Evolutionary conservation across 179 eudicot genomes (phyloP), one percentile per base, ranked within the genome.

Genomic region (Silene noctiflora): DNA sequence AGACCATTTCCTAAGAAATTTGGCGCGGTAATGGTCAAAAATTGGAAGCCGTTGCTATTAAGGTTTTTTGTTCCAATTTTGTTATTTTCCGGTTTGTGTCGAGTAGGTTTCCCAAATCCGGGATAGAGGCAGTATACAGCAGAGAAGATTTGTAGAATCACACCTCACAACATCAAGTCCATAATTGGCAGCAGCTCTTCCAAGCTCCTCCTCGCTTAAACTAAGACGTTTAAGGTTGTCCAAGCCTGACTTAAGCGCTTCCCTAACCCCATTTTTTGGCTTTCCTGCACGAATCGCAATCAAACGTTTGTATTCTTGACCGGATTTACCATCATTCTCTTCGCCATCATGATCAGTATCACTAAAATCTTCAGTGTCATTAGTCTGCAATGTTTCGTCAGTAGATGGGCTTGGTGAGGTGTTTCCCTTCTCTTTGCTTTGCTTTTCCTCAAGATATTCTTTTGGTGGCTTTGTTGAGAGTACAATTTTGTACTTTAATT

Each of bases 381-480:
- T 73, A 55, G 59, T 73, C 3, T 60, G 72, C 11, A 24, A 3
- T 66, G 74, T 59, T 67, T 80, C 90, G 64, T 87, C 90, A 27
- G 68, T 82, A 60, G 84, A 82, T 25, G 87, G 84, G 79, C 69
- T 75, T 65, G 79, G 70, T 35, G 82, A 75, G 25, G 77, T 44
- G 48, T 46, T 81, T 61, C 80, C 83, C 55, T 85, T 85, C 1
- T 77, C 82, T 75, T 75, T 75, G 79, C 67, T 74, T 22, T 81
- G 81, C 77, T 86, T 84, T 44, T 76, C 73, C 82, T 89, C 87
- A 0, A 88, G 88, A 81, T 85, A 87, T 69, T 91, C 90, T 73
- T 89, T 83, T 21, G 96, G 96, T 6, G 91, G 96, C 75, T 91
- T 91, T 7, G 96, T 91, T 33, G 96, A 91, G 44, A 91, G 86